phyloP scores from a whole-genome alignment of 495 filamentous ascomycete species.

The Tuber calosporum region DNA sequence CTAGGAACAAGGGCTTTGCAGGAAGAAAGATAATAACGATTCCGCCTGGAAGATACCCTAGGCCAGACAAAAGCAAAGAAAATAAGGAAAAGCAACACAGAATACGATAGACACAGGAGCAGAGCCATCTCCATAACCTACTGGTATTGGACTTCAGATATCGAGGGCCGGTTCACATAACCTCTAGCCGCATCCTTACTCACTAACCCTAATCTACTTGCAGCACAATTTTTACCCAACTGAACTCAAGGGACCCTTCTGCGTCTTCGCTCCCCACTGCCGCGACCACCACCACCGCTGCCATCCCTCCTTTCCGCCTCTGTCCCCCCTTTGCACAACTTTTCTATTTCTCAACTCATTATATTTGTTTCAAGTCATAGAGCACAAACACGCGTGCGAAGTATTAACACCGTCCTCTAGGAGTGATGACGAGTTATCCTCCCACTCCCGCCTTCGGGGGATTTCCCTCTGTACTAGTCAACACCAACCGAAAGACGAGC shows the following conservation, averaged over 20 bases:
- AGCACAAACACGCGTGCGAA: background rate
- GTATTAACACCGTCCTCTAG: slow-evolving; percentile 7
- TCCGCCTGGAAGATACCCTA: background rate
- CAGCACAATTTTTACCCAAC: background rate
- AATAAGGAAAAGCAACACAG: background rate
- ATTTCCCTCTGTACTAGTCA: slow-evolving; percentile 30
- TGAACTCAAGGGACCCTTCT: background rate
- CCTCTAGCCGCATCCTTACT: background rate
- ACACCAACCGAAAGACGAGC: slow-evolving; percentile 28
- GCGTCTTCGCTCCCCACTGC: slow-evolving; percentile 15
- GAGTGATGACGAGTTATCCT: slow-evolving; percentile 54
- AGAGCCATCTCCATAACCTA: background rate
- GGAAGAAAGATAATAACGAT: background rate
- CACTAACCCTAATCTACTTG: background rate
- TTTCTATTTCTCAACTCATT: background rate
- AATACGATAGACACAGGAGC: background rate
- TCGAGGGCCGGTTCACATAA: background rate
- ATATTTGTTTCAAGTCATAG: background rate
- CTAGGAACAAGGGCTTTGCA: background rate
- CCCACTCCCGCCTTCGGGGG: slow-evolving; percentile 50
- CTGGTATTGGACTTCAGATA: background rate
- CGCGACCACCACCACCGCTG: slow-evolving; percentile 10
- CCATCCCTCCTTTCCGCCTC: slow-evolving; percentile 14
- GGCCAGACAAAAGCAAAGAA: background rate
- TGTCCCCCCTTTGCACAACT: slow-evolving; percentile 14